phyloP scores from a whole-genome alignment of 768 basidiomycete species.

The Psilocybe sp. region DNA sequence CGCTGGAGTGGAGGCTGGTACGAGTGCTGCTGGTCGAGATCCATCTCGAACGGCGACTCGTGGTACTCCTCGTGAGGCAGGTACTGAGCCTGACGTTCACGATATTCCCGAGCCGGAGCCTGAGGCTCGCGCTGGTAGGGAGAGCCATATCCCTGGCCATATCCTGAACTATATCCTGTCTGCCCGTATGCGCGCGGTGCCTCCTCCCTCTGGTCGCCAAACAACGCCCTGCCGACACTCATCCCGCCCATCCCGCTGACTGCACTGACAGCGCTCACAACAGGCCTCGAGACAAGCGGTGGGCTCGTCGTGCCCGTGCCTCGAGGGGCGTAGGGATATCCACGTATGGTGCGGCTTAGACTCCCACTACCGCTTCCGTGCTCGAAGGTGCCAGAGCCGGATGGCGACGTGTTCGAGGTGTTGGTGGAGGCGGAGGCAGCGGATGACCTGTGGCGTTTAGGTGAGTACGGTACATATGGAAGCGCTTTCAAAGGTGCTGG shows the following conservation, averaged over 20 bases:
- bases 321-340: neutral
- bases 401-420: neutral
- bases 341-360: neutral
- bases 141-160: too few relatives aligned
- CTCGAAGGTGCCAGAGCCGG: neutral
- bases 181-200: neutral
- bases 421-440: too few relatives aligned
- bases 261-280: neutral
- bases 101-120: too few relatives aligned
- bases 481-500: too few relatives aligned
- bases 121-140: too few relatives aligned
- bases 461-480: too few relatives aligned
- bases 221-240: neutral
- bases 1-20: neutral
- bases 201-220: neutral
- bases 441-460: too few relatives aligned
- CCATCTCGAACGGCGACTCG: neutral
- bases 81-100: too few relatives aligned
- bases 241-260: neutral
- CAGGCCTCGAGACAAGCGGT: conserved; percentile 6
- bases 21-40: neutral
- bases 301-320: neutral
- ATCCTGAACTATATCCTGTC: too few relatives aligned
- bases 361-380: too few relatives aligned
- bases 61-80: too few relatives aligned